A percentile compares a stretch with the other conserved stretches of the same genome.
Conservation (phyloP, 345 rosid species). For the Camelina laxa region DNA sequence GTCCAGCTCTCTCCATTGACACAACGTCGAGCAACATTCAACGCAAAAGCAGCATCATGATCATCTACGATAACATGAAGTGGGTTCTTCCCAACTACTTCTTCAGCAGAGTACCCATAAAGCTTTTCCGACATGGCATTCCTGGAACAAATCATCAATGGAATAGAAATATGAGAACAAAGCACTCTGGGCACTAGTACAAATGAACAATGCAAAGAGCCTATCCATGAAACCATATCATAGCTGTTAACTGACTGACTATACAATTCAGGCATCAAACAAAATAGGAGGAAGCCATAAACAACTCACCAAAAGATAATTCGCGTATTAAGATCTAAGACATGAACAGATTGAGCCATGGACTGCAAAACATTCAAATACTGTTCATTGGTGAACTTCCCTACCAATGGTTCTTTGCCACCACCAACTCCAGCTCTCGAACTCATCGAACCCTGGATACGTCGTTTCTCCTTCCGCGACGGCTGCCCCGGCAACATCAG, state of each 20-base stretch:
- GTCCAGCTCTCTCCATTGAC: slow-evolving; percentile 81
- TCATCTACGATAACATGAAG: slow-evolving; percentile 69
- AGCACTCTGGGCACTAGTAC: neutral
- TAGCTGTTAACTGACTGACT: neutral
- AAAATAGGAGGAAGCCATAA: neutral
- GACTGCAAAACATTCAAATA: slow-evolving; percentile 86
- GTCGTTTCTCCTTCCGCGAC: slow-evolving; percentile 67
- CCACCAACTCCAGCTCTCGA: slow-evolving; percentile 36
- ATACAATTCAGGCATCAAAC: neutral
- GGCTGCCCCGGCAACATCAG: slow-evolving; percentile 74
- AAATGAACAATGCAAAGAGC: neutral
- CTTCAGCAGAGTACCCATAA: slow-evolving; percentile 75
- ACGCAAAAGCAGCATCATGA: slow-evolving; percentile 56
- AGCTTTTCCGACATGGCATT: slow-evolving; percentile 80
- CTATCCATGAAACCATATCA: neutral
- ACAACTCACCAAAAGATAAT: slow-evolving; percentile 77
- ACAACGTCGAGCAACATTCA: slow-evolving; percentile 55
- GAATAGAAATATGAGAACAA: slow-evolving; percentile 1
- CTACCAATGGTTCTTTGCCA: slow-evolving; percentile 47
- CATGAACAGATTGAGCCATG: slow-evolving; percentile 91
- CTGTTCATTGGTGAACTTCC: slow-evolving; percentile 67
- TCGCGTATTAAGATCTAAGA: slow-evolving; percentile 60
- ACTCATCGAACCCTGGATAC: slow-evolving; percentile 39
- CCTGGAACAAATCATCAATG: slow-evolving; percentile 55
- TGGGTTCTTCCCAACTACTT: slow-evolving; percentile 75